A percentile compares a stretch with the other conserved stretches of the same genome.
Evolutionary conservation across 2,329 filamentous ascomycete species (phyloP).

Genomic region (Talaromyces sp.): DNA sequence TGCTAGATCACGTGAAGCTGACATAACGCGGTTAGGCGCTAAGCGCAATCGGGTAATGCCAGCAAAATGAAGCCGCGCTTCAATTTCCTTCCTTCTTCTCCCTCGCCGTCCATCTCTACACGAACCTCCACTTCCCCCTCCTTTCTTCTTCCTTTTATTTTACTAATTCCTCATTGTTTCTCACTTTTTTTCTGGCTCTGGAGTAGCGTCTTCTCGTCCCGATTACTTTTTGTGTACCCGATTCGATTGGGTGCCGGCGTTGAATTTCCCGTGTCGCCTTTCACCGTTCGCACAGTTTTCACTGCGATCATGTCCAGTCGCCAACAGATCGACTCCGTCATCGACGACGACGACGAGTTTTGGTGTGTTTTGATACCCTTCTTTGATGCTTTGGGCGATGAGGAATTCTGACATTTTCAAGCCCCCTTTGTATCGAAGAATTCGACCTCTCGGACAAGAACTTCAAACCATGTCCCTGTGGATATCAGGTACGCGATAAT

Average conservation of each 20-base stretch:
- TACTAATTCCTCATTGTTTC: conserved; percentile 22
- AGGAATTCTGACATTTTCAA: conserved; percentile 46
- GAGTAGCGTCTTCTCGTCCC: conserved; percentile 18
- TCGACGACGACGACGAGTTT: conserved; percentile 54
- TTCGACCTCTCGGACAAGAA: conserved; percentile 97
- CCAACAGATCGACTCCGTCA: conserved; percentile 51
- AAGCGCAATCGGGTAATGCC: conserved; percentile 28
- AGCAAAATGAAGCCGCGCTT: conserved; percentile 34
- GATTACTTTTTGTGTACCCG: conserved; percentile 17
- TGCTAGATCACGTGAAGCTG: conserved; percentile 28
- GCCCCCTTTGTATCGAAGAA: conserved; percentile 97
- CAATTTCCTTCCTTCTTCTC: conserved; percentile 30
- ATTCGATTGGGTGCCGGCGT: conserved; percentile 25
- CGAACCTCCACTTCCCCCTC: conserved; percentile 24
- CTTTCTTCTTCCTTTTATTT: conserved; percentile 25
- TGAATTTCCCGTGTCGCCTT: conserved; percentile 27
- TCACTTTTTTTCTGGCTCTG: conserved; percentile 14
- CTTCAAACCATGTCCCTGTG: conserved; percentile 95
- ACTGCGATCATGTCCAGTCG: conserved; percentile 47
- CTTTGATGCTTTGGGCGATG: not conserved
- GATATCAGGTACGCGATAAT: conserved; percentile 76
- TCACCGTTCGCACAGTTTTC: conserved; percentile 24
- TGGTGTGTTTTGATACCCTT: conserved; percentile 38
- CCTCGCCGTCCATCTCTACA: conserved; percentile 25
- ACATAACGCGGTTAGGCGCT: conserved; percentile 21